These are phyloP conservation scores for Tulasnella sp. DNA, from an alignment of 768 basidiomycete genomes.

Conservation along the genomic window DNA sequence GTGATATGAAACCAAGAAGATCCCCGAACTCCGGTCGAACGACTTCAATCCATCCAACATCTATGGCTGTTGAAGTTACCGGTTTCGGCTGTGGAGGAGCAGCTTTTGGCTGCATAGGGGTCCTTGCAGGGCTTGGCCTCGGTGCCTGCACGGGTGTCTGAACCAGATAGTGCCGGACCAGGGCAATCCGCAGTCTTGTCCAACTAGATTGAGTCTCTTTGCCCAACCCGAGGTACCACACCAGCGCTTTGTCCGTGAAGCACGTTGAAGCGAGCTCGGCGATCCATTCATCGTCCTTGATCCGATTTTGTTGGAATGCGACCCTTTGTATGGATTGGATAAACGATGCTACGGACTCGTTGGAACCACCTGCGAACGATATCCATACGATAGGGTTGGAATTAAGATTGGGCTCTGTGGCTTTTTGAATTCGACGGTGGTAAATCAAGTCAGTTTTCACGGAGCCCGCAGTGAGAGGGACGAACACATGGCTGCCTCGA, in stretches of 20 bases:
- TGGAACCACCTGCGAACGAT: not conserved
- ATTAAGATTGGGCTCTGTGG: not conserved
- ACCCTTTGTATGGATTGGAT: not conserved
- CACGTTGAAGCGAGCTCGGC: not conserved
- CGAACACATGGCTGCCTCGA: not conserved
- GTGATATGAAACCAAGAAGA: not conserved
- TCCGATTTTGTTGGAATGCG: not conserved
- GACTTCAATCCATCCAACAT: not conserved
- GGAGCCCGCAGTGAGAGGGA: not conserved
- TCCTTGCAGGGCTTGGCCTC: not conserved
- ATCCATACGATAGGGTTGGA: not conserved
- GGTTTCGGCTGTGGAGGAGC: not conserved
- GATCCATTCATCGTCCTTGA: not conserved
- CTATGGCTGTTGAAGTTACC: not conserved
- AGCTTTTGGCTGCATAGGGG: not conserved
- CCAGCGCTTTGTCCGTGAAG: not conserved
- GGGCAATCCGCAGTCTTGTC: not conserved
- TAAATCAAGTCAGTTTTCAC: too few relatives aligned
- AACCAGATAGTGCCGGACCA: not conserved
- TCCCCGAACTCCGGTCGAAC: not conserved
- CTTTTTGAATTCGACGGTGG: too few relatives aligned
- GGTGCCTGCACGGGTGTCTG: not conserved
- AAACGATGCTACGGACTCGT: not conserved
- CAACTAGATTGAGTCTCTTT: not conserved
- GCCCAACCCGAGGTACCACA: not conserved